Conservation (phyloP, 345 rosid species). For the Populus euphratica region DNA sequence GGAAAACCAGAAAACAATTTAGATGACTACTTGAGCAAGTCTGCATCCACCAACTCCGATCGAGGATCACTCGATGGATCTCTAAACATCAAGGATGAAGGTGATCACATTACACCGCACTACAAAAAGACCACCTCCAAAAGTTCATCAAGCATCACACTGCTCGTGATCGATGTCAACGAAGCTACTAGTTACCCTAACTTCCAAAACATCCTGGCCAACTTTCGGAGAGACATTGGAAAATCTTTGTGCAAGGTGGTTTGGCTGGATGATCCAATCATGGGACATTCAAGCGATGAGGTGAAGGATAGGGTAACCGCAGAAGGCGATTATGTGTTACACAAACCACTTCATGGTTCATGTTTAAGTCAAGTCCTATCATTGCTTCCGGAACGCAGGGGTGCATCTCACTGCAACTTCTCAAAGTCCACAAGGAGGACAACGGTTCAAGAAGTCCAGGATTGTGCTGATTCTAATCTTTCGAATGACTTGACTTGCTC, state of each 20-base stretch:
- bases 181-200: constrained; percentile 3
- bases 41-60: constrained; percentile 13
- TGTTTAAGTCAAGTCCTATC: constrained; percentile 25
- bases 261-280: constrained; percentile 25
- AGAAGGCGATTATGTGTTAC: constrained; percentile 11
- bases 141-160: constrained; percentile 13
- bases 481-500: not conserved
- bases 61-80: constrained; percentile 4
- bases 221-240: constrained; percentile 21
- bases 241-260: constrained; percentile 23
- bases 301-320: not conserved
- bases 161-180: constrained; percentile 28
- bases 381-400: constrained; percentile 23
- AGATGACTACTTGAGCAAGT: constrained; percentile 10
- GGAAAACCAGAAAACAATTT: constrained; percentile 11
- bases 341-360: constrained; percentile 33
- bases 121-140: constrained; percentile 12
- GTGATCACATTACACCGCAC: constrained; percentile 10
- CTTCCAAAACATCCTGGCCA: constrained; percentile 2
- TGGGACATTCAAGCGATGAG: not conserved
- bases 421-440: not conserved
- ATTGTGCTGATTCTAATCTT: not conserved
- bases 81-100: constrained; percentile 13
- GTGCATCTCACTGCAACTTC: not conserved
- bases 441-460: constrained; percentile 1